Base-by-base conservation (phyloP, 192 early-diverging fungal genomes). In the Podila minutissima region DNA sequence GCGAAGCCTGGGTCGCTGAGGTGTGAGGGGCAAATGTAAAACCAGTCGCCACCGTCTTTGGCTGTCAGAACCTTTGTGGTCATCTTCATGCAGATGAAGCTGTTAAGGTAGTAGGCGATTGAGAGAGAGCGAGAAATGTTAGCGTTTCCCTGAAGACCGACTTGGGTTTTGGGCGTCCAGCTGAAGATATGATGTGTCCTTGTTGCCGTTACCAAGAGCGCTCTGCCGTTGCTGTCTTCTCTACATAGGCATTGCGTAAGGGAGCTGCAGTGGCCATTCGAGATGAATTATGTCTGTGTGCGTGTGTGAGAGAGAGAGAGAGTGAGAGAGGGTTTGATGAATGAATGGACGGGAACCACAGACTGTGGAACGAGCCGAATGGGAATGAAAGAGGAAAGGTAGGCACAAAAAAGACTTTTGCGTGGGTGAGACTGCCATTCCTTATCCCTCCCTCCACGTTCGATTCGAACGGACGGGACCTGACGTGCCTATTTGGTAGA, bases 21-120 rank as follows among this genome's bases (percentile, higher is more conserved):
- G 59, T 88, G 87, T 22, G 74, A 67, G 32, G 81, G 22, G 37
- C 87, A 88, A 15, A 82, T 64, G 50, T 85, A 88, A 57, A 88
- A 88, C 86, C 84, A 88, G 68, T 88, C 87, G 24, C 83, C 83
- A 12, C 82, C 83, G 46, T 86, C 83, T n/a, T 84, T 84, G 46
- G 83, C 83, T 5, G 82, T 85, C 48, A 88, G 37, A 20, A 88
- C 87, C 19, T 82, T 85, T 8, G 64, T 81, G 0, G 86, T 84
- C 66, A 88, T 85, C 59, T 85, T 88, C 71, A 74, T 84, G 33
- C 87, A 88, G 26, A 88, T 82, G 74, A 83, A 88, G 76, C 87
- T 81, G 37, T n/a, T 6, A 7, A 12, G 26, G n/a, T 22, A 48
- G 17, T 37, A 10, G 32, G 22, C 31, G 15, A 17, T 55, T 13